phyloP scores from a whole-genome alignment of 331 rosid species.

The Quercus phellos region DNA sequence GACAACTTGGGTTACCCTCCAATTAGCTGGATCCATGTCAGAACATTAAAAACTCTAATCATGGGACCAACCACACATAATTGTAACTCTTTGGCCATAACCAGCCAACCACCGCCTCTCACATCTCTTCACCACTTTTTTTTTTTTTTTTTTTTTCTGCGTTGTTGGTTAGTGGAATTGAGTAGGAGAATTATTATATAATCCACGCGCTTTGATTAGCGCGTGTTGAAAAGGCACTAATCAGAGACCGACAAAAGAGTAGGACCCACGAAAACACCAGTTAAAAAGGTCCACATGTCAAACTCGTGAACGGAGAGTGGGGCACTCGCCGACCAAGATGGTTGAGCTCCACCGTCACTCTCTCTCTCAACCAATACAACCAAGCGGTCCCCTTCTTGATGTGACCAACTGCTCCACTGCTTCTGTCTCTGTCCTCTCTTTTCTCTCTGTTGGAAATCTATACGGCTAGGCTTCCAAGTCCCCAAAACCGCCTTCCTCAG shows the following conservation, averaged over 20 bases:
- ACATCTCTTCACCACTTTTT: constrained; percentile 2
- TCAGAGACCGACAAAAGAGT: too few species aligned
- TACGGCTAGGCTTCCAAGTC: constrained; percentile 1
- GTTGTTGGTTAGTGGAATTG: constrained; percentile 16
- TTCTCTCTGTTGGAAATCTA: constrained; percentile 13
- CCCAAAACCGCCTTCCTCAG: not conserved
- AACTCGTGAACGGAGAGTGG: not conserved
- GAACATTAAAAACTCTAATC: not conserved
- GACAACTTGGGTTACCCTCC: constrained; percentile 7
- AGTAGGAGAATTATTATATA: not conserved
- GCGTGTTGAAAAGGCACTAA: not conserved
- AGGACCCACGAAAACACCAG: not conserved
- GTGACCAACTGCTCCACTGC: constrained; percentile 59
- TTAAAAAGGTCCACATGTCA: not conserved
- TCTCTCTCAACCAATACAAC: not conserved
- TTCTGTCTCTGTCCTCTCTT: constrained; percentile 20
- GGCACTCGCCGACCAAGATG: not conserved
- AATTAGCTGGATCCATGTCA: constrained; percentile 35
- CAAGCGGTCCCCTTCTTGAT: constrained; percentile 40
- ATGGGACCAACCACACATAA: not conserved
- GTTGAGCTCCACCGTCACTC: not conserved
- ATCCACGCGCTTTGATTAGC: not conserved
- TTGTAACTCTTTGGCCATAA: not conserved
- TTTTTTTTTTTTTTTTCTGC: not conserved
- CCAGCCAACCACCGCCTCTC: constrained; percentile 29